phyloP scores from a whole-genome alignment of 1,284 basidiomycete species.

The Puccinia coronata region DNA sequence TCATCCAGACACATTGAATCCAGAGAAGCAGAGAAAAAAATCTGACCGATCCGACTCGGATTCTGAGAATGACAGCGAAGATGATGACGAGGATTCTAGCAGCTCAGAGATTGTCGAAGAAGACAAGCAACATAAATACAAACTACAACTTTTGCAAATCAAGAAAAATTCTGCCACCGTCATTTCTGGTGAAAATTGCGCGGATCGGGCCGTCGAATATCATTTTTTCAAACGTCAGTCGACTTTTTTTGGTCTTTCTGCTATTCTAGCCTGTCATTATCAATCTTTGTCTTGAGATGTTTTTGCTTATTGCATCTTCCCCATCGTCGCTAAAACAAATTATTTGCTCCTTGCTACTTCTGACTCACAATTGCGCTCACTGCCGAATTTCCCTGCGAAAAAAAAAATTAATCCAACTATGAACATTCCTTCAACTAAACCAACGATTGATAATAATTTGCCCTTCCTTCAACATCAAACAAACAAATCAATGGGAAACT shows the following conservation, averaged over 20 bases:
- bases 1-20: not conserved
- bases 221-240: slow-evolving; percentile 40
- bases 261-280: not conserved
- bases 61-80: not conserved
- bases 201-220: slow-evolving; percentile 23
- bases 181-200: slow-evolving; percentile 38
- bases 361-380: too few relatives aligned
- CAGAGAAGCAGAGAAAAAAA: not conserved
- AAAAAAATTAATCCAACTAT: too few relatives aligned
- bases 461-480: not conserved
- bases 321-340: too few relatives aligned
- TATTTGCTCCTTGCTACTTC: too few relatives aligned
- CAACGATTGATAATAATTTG: too few relatives aligned
- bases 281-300: not conserved
- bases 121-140: slow-evolving; percentile 26
- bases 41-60: not conserved
- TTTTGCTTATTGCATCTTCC: not conserved
- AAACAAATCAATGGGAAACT: not conserved
- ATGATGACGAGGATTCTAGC: not conserved
- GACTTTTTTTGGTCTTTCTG: not conserved
- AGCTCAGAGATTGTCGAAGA: not conserved
- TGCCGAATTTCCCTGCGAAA: too few relatives aligned
- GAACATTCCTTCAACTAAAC: too few relatives aligned
- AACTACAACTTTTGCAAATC: not conserved
- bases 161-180: not conserved